A percentile compares a stretch with the other conserved stretches of the same genome.
These are phyloP conservation scores for Trichoderma asperellum DNA, from an alignment of 2,329 filamentous ascomycete species.

Conservation along the genomic window DNA sequence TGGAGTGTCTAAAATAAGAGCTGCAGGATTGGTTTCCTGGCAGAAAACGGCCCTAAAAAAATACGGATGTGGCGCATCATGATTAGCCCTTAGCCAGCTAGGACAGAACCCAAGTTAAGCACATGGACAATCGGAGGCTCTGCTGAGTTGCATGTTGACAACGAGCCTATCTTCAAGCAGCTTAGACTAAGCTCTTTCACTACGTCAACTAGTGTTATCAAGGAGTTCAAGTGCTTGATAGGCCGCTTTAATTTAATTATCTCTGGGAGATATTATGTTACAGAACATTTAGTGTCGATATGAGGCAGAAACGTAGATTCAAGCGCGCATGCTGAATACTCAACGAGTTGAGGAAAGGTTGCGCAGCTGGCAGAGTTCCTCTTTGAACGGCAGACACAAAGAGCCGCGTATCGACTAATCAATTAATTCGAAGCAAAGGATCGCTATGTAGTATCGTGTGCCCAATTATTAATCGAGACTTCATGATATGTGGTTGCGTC, in stretches of 20 bases:
- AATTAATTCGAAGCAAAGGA: neutral
- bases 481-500: neutral
- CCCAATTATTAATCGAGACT: neutral
- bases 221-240: neutral
- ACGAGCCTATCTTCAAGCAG: neutral
- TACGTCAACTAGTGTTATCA: neutral
- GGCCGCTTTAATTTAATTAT: neutral
- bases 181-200: neutral
- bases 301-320: too few relatives aligned
- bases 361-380: neutral
- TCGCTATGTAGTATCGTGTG: neutral
- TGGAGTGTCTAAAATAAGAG: slow-evolving; percentile 1
- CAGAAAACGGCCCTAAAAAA: neutral
- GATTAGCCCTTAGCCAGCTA: neutral
- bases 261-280: neutral
- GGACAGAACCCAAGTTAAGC: neutral
- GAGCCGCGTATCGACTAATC: neutral
- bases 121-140: neutral
- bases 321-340: neutral
- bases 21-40: neutral
- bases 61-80: neutral
- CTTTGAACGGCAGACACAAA: neutral
- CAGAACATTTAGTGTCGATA: neutral
- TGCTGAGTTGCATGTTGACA: neutral
- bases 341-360: neutral